phyloP scores from a whole-genome alignment of 1,284 basidiomycete species.

The Thecaphora frezii region DNA sequence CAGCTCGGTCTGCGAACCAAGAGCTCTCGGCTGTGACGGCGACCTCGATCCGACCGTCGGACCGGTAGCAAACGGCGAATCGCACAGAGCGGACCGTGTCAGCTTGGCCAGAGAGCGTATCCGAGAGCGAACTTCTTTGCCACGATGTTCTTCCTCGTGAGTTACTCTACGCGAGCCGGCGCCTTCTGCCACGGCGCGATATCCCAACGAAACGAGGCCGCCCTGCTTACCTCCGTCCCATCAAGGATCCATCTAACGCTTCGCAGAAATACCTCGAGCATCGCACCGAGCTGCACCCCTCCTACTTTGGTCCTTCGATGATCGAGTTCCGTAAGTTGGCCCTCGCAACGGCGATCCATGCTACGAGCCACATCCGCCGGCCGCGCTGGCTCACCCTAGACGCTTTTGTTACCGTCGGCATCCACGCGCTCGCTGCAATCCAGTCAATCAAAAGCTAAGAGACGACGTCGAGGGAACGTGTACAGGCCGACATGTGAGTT shows the following conservation, averaged over 20 bases:
- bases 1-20: no score
- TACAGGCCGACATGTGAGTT: conserved; percentile 79
- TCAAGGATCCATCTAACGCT: not conserved
- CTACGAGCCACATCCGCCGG: no score
- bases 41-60: no score
- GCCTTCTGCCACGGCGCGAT: no score
- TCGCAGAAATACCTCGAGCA: conserved; percentile 70
- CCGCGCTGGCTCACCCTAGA: not conserved
- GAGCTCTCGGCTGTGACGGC: no score
- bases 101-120: no score
- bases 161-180: no score
- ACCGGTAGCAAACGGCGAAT: not conserved
- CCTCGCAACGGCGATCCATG: no score
- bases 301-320: conserved; percentile 95
- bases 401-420: not conserved
- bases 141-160: conserved; percentile 60
- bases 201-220: no score
- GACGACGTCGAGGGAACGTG: conserved; percentile 97
- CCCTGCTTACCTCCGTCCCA: no score
- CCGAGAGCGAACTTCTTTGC: not conserved
- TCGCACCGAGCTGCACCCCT: conserved; percentile 92
- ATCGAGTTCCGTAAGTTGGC: conserved; percentile 69
- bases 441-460: conserved; percentile 82
- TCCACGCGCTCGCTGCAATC: not conserved
- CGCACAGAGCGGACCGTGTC: not conserved